Conservation (phyloP, 2,329 filamentous ascomycete species). For the Leptographium procerum region DNA sequence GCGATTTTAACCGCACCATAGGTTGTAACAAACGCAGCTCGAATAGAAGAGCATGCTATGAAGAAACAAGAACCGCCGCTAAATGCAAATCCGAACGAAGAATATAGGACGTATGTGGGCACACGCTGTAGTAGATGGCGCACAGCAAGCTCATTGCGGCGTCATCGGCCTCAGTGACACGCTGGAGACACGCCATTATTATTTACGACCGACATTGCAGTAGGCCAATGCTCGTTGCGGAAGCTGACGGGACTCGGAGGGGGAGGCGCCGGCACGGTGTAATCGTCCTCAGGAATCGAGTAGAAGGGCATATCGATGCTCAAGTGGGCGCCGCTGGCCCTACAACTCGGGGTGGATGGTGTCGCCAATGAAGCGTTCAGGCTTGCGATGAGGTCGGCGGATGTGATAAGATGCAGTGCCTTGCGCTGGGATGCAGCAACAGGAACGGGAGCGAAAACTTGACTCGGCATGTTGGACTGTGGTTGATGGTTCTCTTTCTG, state of each 20-base stretch:
- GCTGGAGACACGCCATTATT: slow-evolving; percentile 2
- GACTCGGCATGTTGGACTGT: slow-evolving; percentile 26
- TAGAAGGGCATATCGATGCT: slow-evolving; percentile 34
- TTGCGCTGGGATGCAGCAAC: slow-evolving; percentile 33
- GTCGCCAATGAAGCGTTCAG: slow-evolving; percentile 36
- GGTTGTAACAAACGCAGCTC: background rate
- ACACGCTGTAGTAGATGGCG: background rate
- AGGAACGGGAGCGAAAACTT: slow-evolving; percentile 34
- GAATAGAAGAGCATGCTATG: background rate
- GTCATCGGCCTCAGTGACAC: background rate
- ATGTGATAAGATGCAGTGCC: slow-evolving; percentile 31
- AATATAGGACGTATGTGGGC: background rate
- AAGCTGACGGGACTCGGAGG: slow-evolving; percentile 55
- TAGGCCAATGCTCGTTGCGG: slow-evolving; percentile 42
- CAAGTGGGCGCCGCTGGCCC: slow-evolving; percentile 22
- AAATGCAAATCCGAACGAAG: background rate
- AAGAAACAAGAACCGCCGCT: background rate
- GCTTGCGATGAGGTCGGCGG: slow-evolving; percentile 41
- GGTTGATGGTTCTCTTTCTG: slow-evolving; percentile 12
- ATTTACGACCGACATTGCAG: slow-evolving; percentile 17
- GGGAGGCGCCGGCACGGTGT: slow-evolving; percentile 52
- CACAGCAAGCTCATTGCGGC: background rate
- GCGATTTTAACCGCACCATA: background rate
- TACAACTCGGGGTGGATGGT: background rate
- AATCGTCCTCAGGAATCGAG: slow-evolving; percentile 46